Evolutionary conservation across 208 protist species (phyloP), one percentile per base, ranked within the genome.

Genomic region (Leishmania braziliensis): DNA sequence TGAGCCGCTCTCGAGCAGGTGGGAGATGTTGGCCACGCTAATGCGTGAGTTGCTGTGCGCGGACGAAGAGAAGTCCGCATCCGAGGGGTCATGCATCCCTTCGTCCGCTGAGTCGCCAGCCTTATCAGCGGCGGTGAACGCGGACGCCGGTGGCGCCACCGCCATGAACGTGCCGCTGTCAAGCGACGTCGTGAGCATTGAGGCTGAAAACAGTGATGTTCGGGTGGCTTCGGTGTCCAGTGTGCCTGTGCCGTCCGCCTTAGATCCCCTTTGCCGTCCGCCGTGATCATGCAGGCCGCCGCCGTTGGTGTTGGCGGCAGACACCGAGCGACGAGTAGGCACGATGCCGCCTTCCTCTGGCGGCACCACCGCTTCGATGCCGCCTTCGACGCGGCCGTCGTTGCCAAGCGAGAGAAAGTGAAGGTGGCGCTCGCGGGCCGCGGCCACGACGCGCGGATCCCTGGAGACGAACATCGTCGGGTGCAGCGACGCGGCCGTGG

Each of bases 361-460:
- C 10, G 91, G 84, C 33, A 97, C 90, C 6, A 69, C 14, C 36
- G 86, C 83, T 53, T 94, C 85, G 20, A 89, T 66, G 20, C 90
- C 82, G 39, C 82, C 87, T 18, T 93, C 89, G 33, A 91, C 88
- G n/a, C 81, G 72, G 54, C 92, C 92, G 77, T 97, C 92, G 80
- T 88, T 95, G 79, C 83, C 86, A 36, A 91, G 83, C 10, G 78
- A 74, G 36, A 97, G 78, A 76, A 91, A 79, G 65, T 92, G 81
- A 43, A 95, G 43, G 71, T 97, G 94, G 4, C 77, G 79, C 80
- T 90, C 83, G 77, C 92, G 88, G 39, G 80, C 46, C n/a, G 77
- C 80, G 36, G 71, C 75, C 29, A 84, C 77, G 39, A 75, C 56
- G 54, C 69, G 48, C 1, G 70, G 70, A 62, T 86, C 82, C 36